Base-by-base conservation (phyloP, 352 stramenopile species). In the Phytopythium chamaehyphon region DNA sequence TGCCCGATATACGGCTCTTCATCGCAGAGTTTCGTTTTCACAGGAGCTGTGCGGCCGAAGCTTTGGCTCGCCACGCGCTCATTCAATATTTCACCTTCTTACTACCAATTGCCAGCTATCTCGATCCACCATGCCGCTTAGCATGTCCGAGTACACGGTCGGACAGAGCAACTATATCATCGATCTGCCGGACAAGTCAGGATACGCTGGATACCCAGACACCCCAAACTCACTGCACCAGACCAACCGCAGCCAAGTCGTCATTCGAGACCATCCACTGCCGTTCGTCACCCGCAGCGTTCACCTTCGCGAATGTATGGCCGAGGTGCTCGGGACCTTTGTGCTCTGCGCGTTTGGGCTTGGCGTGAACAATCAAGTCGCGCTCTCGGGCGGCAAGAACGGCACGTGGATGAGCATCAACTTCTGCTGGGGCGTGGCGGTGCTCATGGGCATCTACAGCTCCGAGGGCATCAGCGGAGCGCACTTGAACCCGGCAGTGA, bases 331-430 rank as follows among this genome's bases (percentile, higher is more conserved):
- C 28, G 69, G 66, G n/a, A 79, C 69, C 1, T 69, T 83, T 31
- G 57, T 82, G 40, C 58, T 86, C 19, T 60, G 74, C 54, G 43
- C 47, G 18, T 86, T 86, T 51, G 74, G 74, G 18, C 45, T 72
- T 11, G 74, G 69, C 28, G 73, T 81, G n/a, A 78, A 76, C 53
- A 69, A 74, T 40, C 69, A 86, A 69, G 66, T 83, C 9, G 57
- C 51, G 1, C 53, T 86, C 1, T 81, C 71, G 24, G 49, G 63
- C 0, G 66, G 62, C 24, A 52, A 47, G 21, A 76, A 76, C 45
- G 76, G 76, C 37, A 76, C 69, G 46, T 85, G 73, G 62, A 61
- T 81, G 15, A 84, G 74, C 56, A 81, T 85, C 58, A 84, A 73
- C 40, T 65, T 88, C 18, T 80, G 61, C 56, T 88, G 77, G 74